phyloP scores from a whole-genome alignment of 495 filamentous ascomycete species.

The Pyronema domesticum region DNA sequence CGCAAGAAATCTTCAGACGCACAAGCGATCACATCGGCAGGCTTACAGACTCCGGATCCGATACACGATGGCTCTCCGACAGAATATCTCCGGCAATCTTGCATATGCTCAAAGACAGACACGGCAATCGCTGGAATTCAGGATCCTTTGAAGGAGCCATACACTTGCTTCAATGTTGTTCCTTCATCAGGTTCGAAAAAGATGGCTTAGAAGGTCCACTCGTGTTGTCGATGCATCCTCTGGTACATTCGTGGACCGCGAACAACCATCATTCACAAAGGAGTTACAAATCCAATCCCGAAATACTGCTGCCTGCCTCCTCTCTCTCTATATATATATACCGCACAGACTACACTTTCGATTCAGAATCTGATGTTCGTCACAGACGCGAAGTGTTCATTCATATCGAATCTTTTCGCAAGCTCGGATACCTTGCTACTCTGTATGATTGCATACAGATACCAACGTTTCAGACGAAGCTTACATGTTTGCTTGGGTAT shows the following conservation, averaged over 20 bases:
- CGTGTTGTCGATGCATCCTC: conserved; percentile 4
- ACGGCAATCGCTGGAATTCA: background rate
- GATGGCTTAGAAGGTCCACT: background rate
- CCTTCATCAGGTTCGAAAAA: conserved; percentile 4
- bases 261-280: background rate
- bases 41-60: background rate
- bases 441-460: too few relatives aligned
- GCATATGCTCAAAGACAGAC: background rate
- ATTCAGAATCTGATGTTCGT: background rate
- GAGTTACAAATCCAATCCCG: too few relatives aligned
- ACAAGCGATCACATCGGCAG: background rate
- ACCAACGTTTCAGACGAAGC: too few relatives aligned
- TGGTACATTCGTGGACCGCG: conserved; percentile 3
- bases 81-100: background rate
- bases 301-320: too few relatives aligned
- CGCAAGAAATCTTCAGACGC: conserved; percentile 7
- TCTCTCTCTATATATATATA: background rate
- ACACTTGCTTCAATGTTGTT: conserved; percentile 1
- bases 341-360: background rate
- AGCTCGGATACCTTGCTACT: too few relatives aligned
- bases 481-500: too few relatives aligned
- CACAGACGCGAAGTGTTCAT: background rate
- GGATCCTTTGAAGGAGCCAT: conserved; percentile 1
- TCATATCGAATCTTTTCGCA: background rate
- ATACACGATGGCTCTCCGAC: background rate